Evolutionary conservation across 805 yeast genomes (phyloP).

Genomic region (Saccharomycopsis synnaedendra): DNA sequence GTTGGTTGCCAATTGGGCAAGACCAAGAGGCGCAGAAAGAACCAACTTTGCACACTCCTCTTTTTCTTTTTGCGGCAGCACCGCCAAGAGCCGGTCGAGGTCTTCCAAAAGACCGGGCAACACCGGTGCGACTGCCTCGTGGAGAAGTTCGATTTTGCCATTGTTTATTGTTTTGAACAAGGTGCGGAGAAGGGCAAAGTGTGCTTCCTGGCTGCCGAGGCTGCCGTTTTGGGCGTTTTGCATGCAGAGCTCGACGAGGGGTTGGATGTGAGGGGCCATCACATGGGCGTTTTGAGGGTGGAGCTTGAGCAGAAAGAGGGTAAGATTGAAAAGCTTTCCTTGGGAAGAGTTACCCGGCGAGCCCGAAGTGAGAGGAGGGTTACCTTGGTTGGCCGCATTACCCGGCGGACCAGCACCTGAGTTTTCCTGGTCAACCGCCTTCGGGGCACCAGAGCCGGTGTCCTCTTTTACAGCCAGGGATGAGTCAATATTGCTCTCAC

Average conservation of each 20-base stretch:
- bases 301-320: slow-evolving; percentile 85
- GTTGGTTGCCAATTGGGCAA: slow-evolving; percentile 89
- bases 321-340: slow-evolving; percentile 67
- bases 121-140: slow-evolving; percentile 86
- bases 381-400: no score
- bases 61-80: slow-evolving; percentile 70
- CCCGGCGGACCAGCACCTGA: no score
- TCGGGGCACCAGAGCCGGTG: slow-evolving; percentile 67
- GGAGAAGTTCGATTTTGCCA: slow-evolving; percentile 57
- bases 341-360: no score
- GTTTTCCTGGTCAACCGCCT: slow-evolving; percentile 49
- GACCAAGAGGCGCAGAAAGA: slow-evolving; percentile 87
- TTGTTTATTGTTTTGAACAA: slow-evolving; percentile 92
- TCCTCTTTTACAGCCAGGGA: slow-evolving; percentile 20
- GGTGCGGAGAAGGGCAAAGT: slow-evolving; percentile 79
- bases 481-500: no score
- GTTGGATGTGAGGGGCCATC: slow-evolving; percentile 66
- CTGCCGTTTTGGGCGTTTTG: no score
- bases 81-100: slow-evolving; percentile 72
- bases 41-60: slow-evolving; percentile 93
- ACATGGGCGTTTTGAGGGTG: slow-evolving; percentile 66
- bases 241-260: slow-evolving; percentile 69
- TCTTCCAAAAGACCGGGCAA: slow-evolving; percentile 78
- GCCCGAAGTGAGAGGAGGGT: no score
- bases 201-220: slow-evolving; percentile 34